Percentiles rank a stretch among this genome's conserved stretches.
phyloP scores from a whole-genome alignment of 331 rosid species.

The Malus hybrid region DNA sequence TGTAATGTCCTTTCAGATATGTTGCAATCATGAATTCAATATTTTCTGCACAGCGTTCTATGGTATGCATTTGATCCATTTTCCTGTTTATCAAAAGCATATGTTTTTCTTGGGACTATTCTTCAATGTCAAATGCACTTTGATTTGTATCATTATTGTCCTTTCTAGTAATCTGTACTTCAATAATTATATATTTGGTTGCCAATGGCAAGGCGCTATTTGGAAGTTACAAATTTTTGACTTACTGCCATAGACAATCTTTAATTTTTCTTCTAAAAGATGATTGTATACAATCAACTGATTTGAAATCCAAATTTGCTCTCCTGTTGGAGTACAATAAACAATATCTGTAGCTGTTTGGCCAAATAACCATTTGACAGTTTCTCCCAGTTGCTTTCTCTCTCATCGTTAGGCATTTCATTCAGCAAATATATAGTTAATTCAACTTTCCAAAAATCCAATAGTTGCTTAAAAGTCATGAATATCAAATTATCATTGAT shows the following conservation, averaged over 20 bases:
- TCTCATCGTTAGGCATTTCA: background rate
- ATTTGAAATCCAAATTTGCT: background rate
- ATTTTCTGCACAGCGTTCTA: slow-evolving; percentile 86
- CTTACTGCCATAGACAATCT: background rate
- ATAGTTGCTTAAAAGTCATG: too few relatives aligned
- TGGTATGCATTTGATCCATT: slow-evolving; percentile 32
- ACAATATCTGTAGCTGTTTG: background rate
- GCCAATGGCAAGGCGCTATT: background rate
- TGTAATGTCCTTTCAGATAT: slow-evolving; percentile 41
- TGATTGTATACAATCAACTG: background rate
- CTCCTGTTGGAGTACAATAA: background rate
- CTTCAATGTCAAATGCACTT: background rate
- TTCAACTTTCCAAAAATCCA: background rate
- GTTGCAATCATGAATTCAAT: slow-evolving; percentile 96
- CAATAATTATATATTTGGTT: background rate
- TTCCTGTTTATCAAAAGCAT: slow-evolving; percentile 2
- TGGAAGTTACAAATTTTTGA: background rate
- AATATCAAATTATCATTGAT: background rate
- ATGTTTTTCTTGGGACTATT: too few relatives aligned
- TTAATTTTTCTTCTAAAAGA: background rate
- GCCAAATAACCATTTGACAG: background rate
- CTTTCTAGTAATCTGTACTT: background rate
- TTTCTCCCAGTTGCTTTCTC: background rate
- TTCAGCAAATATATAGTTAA: background rate
- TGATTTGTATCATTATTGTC: background rate